A percentile compares a stretch with the other conserved stretches of the same genome.
Conservation (phyloP, 225 moss, liverwort and hornwort species). For the Sphagnum tenellum region DNA sequence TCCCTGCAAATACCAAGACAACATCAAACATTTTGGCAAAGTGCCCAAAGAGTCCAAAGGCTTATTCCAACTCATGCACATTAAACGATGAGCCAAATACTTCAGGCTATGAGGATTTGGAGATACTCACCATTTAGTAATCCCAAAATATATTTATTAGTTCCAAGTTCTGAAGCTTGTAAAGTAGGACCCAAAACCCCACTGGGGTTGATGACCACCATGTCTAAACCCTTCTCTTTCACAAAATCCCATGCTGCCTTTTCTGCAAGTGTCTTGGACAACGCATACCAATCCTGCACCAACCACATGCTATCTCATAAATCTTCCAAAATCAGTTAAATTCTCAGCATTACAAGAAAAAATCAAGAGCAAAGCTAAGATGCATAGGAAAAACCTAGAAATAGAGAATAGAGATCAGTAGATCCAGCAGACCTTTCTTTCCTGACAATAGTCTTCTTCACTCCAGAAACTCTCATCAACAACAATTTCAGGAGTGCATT, state of each 20-base stretch:
- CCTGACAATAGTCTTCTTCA: conserved; percentile 22
- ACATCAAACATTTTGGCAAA: no score
- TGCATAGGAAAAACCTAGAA: no score
- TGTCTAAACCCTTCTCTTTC: conserved; percentile 26
- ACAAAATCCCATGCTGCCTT: conserved; percentile 42
- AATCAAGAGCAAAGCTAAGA: no score
- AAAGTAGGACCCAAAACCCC: conserved; percentile 36
- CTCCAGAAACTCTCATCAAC: conserved; percentile 44
- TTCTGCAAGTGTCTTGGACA: conserved; percentile 42
- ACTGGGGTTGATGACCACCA: conserved; percentile 28
- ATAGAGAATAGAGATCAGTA: no score
- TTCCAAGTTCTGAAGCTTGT: conserved; percentile 31
- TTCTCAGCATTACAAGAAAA: no score
- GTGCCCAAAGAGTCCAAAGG: no score
- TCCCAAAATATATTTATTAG: conserved; percentile 32
- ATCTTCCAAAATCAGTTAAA: no score
- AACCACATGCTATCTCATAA: no score
- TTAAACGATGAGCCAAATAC: no score
- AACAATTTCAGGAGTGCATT: conserved; percentile 4
- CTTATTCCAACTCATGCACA: no score
- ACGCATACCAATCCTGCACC: conserved; percentile 46
- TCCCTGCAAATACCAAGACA: conserved; percentile 5
- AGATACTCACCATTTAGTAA: conserved; percentile 29
- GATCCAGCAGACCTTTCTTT: conserved; percentile 11
- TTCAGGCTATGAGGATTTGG: no score